Conservation (phyloP, 108 stramenopile genomes). For the Fragilaria crotonensis region DNA sequence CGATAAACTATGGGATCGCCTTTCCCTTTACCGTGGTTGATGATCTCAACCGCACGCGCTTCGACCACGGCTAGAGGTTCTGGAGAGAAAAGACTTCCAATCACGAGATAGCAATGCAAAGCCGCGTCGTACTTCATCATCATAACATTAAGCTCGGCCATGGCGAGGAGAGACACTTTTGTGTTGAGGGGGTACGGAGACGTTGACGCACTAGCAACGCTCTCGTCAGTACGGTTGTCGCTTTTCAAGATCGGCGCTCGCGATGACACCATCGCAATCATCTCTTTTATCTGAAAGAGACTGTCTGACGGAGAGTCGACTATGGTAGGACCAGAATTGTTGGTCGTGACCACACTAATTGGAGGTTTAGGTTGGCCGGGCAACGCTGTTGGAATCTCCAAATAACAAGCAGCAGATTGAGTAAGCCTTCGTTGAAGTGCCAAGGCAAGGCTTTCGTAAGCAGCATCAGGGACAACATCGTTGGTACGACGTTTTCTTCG, state of each 20-base stretch:
- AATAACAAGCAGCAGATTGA: not conserved
- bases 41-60: constrained; percentile 21
- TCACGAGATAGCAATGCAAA: constrained; percentile 47
- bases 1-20: constrained; percentile 1
- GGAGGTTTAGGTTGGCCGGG: no score
- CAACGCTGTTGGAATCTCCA: no score
- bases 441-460: not conserved
- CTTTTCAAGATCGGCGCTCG: not conserved
- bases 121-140: constrained; percentile 52
- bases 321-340: no score
- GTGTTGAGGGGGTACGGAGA: constrained; percentile 8
- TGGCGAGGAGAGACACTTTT: constrained; percentile 36
- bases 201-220: constrained; percentile 3
- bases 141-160: constrained; percentile 68
- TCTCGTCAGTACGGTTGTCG: not conserved
- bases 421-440: not conserved
- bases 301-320: not conserved
- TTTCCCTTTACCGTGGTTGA: constrained; percentile 2
- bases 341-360: no score
- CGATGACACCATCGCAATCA: no score
- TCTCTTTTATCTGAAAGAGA: not conserved
- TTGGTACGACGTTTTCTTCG: not conserved
- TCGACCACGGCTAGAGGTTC: constrained; percentile 39
- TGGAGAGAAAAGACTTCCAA: constrained; percentile 47
- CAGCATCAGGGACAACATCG: not conserved